phyloP scores from a whole-genome alignment of 768 basidiomycete species.

The Lactarius akahatsu region DNA sequence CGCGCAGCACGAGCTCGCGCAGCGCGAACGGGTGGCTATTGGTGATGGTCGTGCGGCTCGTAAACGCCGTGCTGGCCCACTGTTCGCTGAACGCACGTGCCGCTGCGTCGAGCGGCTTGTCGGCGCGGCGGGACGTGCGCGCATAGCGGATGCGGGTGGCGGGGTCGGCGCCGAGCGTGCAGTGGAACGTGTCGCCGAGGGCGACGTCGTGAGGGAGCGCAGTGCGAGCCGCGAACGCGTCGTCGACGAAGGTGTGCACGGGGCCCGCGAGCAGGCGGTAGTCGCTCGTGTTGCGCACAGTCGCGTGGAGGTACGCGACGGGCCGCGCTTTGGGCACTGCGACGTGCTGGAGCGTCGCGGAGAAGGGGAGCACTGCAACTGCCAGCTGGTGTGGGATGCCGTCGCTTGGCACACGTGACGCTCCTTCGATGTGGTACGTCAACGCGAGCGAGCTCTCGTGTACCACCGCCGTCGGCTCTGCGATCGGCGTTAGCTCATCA shows the following conservation, averaged over 20 bases:
- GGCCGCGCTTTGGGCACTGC: slow-evolving; percentile 50
- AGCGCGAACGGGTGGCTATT: slow-evolving; percentile 50
- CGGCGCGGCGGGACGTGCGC: slow-evolving; percentile 40
- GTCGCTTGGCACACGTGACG: slow-evolving; percentile 55
- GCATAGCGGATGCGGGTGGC: slow-evolving; percentile 40
- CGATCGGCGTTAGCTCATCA: slow-evolving; percentile 20
- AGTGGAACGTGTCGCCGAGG: slow-evolving; percentile 51
- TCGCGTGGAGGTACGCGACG: slow-evolving; percentile 47
- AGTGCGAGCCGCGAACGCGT: slow-evolving; percentile 55
- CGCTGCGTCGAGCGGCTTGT: slow-evolving; percentile 25
- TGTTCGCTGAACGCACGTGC: slow-evolving; percentile 47
- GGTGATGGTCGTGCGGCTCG: slow-evolving; percentile 40
- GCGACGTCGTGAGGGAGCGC: slow-evolving; percentile 48
- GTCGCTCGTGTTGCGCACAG: slow-evolving; percentile 56
- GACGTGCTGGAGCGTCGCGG: slow-evolving; percentile 47
- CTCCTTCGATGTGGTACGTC: slow-evolving; percentile 52
- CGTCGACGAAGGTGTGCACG: slow-evolving; percentile 56
- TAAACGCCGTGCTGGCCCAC: slow-evolving; percentile 46
- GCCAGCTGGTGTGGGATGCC: slow-evolving; percentile 54
- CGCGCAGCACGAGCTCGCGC: slow-evolving; percentile 45
- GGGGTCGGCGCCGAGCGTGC: slow-evolving; percentile 48
- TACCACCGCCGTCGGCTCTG: slow-evolving; percentile 45
- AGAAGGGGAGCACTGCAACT: slow-evolving; percentile 49
- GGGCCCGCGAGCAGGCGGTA: slow-evolving; percentile 55
- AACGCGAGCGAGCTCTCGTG: slow-evolving; percentile 53